Base-by-base conservation (phyloP, 2,329 filamentous ascomycete species). In the Bimuria novae-zelandiae region DNA sequence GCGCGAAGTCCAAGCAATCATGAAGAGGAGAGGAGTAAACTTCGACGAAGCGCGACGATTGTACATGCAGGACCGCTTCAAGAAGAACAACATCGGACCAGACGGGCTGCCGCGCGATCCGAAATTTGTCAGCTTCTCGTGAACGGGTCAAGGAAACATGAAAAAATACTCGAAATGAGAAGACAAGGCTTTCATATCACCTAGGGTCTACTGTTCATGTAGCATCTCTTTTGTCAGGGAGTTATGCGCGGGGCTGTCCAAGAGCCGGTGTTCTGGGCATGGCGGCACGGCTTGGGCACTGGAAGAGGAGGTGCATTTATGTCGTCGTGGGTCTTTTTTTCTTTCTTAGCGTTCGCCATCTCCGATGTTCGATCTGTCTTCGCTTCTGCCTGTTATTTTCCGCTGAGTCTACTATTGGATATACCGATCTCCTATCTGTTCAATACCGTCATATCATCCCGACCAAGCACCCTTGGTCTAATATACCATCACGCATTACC, bases 111-210 rank as follows among this genome's bases (percentile, higher is more conserved):
- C 94, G 57, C 83, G 86, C 70, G 93, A 97, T 78, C 92, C 92
- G 57, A 97, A 97, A 79, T 96, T 96, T 71, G 92, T 97, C 54
- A 95, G 90, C 71, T 97, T 97, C 76, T 90, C 87, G 48, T 73
- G 55, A 60, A 44, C 5, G 8, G 10, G 25, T 12, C 4, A 16
- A n/a, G 12, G 29, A 19, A 25, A 8, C 21, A n/a, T n/a, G 7
- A 21, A 43, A 11, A 7, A 11, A 14, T 21, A 4, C 11, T 11
- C 30, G 30, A 33, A 12, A 12, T 4, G 30, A 11, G 4, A 33
- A 4, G n/a, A 12, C 4, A 33, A 33, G 30, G n/a, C 4, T 11
- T 11, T 12, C 4, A 12, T 12, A 33, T 33, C 4, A 36, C 17
- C 4, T 36, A 4, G 4, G 33, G 14, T 36, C 17, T 7, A 12